Evolutionary conservation across 441 rosid genomes (phyloP).

Genomic region (Populus hybrid): DNA sequence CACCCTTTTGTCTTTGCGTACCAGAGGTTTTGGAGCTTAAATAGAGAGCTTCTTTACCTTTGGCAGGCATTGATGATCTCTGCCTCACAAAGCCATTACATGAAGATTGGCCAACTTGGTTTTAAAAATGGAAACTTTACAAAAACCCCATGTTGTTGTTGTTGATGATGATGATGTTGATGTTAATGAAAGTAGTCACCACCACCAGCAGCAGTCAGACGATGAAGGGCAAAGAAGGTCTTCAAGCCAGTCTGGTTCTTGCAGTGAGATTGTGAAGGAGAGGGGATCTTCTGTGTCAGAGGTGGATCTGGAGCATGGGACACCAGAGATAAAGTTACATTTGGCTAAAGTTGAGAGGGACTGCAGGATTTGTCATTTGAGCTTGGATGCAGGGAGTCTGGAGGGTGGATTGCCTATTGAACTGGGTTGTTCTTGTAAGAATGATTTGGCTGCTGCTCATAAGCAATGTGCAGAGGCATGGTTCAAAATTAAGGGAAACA

Average conservation of each 20-base stretch:
- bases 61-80: conserved; percentile 32
- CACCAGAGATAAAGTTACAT: conserved; percentile 46
- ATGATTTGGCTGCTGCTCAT: conserved; percentile 89
- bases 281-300: conserved; percentile 44
- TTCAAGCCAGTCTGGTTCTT: conserved; percentile 26
- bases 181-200: conserved; percentile 20
- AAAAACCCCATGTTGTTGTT: conserved; percentile 34
- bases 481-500: conserved; percentile 96
- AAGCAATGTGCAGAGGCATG: conserved; percentile 91
- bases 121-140: conserved; percentile 46
- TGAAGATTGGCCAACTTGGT: conserved; percentile 42
- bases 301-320: conserved; percentile 44
- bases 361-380: conserved; percentile 91
- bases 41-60: conserved; percentile 11
- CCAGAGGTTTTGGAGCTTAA: conserved; percentile 6
- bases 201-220: conserved; percentile 11
- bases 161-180: conserved; percentile 25
- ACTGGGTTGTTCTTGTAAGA: conserved; percentile 90
- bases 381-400: conserved; percentile 55
- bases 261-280: conserved; percentile 40
- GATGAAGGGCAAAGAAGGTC: conserved; percentile 28
- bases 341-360: conserved; percentile 54
- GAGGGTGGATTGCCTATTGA: conserved; percentile 70
- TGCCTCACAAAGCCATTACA: conserved; percentile 25
- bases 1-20: background rate